These are phyloP conservation scores for Yamadazyma epiphylla DNA, from an alignment of 1,139 yeast genomes.

Conservation along the genomic window DNA sequence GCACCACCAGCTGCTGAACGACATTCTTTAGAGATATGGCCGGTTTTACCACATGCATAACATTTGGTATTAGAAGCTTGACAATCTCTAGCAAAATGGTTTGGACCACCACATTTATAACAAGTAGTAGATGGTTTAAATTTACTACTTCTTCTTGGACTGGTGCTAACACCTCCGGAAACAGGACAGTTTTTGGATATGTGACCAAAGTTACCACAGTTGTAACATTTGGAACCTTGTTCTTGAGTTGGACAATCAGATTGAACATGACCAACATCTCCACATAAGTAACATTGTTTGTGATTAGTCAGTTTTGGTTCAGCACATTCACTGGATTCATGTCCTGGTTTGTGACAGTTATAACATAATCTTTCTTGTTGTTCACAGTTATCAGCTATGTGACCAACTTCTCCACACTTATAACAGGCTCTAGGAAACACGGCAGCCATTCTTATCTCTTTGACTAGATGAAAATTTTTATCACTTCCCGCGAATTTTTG, in stretches of 20 bases:
- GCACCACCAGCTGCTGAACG: slow-evolving; percentile 43
- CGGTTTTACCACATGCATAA: slow-evolving; percentile 88
- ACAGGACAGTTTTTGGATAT: slow-evolving; percentile 69
- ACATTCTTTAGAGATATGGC: slow-evolving; percentile 88
- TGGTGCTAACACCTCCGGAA: slow-evolving; percentile 17
- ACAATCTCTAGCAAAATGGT: slow-evolving; percentile 90
- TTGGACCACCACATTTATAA: slow-evolving; percentile 91
- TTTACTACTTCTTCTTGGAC: slow-evolving; percentile 9
- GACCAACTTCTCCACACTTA: slow-evolving; percentile 92
- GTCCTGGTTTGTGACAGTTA: slow-evolving; percentile 91
- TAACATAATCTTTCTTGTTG: slow-evolving; percentile 84
- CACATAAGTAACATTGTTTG: slow-evolving; percentile 90
- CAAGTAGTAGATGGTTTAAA: slow-evolving; percentile 50
- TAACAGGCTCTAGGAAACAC: slow-evolving; percentile 82
- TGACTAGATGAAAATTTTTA: neutral
- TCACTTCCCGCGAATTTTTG: neutral
- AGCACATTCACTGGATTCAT: slow-evolving; percentile 83
- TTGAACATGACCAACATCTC: slow-evolving; percentile 68
- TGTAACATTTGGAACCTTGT: slow-evolving; percentile 50
- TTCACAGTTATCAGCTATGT: slow-evolving; percentile 83
- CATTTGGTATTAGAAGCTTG: slow-evolving; percentile 75
- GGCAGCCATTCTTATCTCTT: slow-evolving; percentile 45
- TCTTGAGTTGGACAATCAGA: slow-evolving; percentile 57
- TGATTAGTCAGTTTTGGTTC: slow-evolving; percentile 78
- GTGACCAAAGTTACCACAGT: slow-evolving; percentile 77